These are phyloP conservation scores for Rutstroemia sp. DNA, from an alignment of 2,329 filamentous ascomycete genomes.

Conservation along the genomic window DNA sequence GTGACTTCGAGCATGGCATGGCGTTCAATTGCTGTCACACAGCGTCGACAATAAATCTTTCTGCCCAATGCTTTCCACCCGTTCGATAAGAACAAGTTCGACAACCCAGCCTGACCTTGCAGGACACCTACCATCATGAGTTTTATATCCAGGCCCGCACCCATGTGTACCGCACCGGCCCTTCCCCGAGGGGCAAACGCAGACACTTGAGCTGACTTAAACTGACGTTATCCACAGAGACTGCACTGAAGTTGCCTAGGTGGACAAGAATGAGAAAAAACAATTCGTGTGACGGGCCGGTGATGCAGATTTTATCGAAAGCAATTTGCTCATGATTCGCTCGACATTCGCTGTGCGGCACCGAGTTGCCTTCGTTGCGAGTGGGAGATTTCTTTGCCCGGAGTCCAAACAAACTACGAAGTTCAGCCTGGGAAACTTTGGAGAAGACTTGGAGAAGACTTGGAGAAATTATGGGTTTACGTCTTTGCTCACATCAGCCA, in stretches of 20 bases:
- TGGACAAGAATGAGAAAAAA: neutral
- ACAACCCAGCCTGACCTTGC: constrained; percentile 1
- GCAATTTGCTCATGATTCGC: neutral
- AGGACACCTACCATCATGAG: neutral
- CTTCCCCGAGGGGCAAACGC: neutral
- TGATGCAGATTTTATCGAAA: neutral
- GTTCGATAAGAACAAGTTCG: neutral
- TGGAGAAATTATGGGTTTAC: too few species aligned
- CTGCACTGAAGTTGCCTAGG: too few species aligned
- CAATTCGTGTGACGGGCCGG: neutral
- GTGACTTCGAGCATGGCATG: neutral
- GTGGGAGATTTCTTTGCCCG: neutral
- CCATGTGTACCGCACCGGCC: neutral
- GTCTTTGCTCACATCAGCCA: neutral
- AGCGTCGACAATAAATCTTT: neutral
- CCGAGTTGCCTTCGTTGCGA: neutral
- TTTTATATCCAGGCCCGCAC: neutral
- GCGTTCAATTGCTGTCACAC: neutral
- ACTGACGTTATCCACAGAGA: neutral
- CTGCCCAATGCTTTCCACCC: neutral
- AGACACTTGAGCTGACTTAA: neutral
- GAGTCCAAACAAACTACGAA: neutral
- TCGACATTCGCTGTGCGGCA: neutral
- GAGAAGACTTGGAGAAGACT: too few species aligned
- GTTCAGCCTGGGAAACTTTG: neutral